phyloP scores from a whole-genome alignment of 345 rosid species.

The Salix brachista region DNA sequence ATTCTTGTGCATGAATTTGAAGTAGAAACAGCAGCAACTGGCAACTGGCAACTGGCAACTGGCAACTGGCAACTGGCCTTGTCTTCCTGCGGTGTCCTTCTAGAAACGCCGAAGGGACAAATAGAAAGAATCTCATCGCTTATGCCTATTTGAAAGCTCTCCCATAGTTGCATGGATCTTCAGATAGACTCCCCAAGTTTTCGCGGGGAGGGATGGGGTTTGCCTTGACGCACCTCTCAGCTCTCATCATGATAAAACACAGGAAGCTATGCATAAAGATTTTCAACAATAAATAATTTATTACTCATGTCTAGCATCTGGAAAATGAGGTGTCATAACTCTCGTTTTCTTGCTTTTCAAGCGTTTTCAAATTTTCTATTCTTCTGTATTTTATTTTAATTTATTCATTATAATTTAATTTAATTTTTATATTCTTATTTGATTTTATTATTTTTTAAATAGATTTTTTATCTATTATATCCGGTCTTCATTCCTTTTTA shows the following conservation, averaged over 20 bases:
- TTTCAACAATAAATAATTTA: not conserved
- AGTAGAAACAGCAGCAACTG: not conserved
- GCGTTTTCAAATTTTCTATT: too few species aligned
- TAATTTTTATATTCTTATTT: too few species aligned
- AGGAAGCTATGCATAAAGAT: not conserved
- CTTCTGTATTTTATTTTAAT: too few species aligned
- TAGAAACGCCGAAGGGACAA: not conserved
- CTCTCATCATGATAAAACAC: not conserved
- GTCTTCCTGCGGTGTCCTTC: not conserved
- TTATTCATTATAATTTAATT: too few species aligned
- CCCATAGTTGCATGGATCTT: not conserved
- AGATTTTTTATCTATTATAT: too few species aligned
- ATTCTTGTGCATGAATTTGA: not conserved
- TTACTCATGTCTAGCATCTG: not conserved
- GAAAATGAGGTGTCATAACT: not conserved
- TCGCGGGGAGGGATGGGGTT: not conserved
- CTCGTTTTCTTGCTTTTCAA: not conserved
- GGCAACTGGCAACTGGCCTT: not conserved
- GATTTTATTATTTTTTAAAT: too few species aligned
- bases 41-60: not conserved
- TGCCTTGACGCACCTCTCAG: not conserved
- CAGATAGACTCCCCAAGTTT: not conserved
- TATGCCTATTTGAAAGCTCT: not conserved
- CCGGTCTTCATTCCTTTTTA: too few species aligned
- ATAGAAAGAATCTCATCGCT: not conserved